Conservation (phyloP, 2,329 filamentous ascomycete genomes). For the Didymella glomerata region DNA sequence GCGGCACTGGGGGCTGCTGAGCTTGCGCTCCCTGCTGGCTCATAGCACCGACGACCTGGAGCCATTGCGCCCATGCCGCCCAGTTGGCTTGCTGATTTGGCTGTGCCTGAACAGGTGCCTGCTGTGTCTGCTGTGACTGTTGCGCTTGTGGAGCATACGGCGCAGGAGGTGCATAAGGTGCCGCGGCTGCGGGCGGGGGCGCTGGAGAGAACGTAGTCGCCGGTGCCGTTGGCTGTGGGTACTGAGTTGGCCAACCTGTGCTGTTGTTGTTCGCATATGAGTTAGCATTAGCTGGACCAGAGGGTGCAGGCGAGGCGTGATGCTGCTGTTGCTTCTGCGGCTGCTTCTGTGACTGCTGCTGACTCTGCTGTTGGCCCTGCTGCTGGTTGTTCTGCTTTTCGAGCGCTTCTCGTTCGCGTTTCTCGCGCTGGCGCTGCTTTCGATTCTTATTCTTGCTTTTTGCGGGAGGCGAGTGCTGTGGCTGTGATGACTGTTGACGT, state of each 20-base stretch:
- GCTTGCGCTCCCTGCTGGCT: slow-evolving; percentile 34
- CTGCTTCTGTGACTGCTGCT: slow-evolving; percentile 18
- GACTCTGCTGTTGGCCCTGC: slow-evolving; percentile 22
- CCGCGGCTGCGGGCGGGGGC: slow-evolving; percentile 28
- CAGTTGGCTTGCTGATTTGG: slow-evolving; percentile 36
- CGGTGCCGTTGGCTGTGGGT: slow-evolving; percentile 31
- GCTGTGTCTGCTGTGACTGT: slow-evolving; percentile 29
- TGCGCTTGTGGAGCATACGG: slow-evolving; percentile 23
- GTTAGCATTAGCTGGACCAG: slow-evolving; percentile 30
- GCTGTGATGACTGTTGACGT: slow-evolving; percentile 26
- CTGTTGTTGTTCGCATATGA: slow-evolving; percentile 35
- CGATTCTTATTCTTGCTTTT: slow-evolving; percentile 44
- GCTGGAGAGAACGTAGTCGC: slow-evolving; percentile 26
- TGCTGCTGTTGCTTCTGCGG: slow-evolving; percentile 20
- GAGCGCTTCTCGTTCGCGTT: slow-evolving; percentile 37
- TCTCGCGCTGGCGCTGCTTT: slow-evolving; percentile 41
- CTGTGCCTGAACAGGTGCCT: slow-evolving; percentile 18
- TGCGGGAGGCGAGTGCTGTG: slow-evolving; percentile 35
- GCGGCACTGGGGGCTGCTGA: slow-evolving; percentile 27
- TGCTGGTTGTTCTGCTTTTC: slow-evolving; percentile 26
- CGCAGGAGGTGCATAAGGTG: slow-evolving; percentile 29
- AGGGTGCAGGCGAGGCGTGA: slow-evolving; percentile 33
- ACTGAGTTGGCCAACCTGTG: slow-evolving; percentile 32
- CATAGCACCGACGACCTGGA: slow-evolving; percentile 38
- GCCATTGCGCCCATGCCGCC: slow-evolving; percentile 43